These are phyloP conservation scores for Candida nitratophila DNA, from an alignment of 805 yeast genomes.

Conservation along the genomic window DNA sequence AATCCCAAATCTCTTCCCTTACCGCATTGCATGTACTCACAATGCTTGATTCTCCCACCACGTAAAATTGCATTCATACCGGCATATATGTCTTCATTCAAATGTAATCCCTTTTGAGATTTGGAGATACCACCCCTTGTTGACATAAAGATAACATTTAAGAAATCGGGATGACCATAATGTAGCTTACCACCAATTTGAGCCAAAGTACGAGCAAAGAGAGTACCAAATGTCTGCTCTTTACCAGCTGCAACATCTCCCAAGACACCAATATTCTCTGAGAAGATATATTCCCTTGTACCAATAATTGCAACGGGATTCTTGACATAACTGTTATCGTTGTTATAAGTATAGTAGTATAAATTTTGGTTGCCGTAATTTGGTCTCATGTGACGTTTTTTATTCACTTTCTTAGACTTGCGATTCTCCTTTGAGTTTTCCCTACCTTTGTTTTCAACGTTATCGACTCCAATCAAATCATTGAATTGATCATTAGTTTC, in stretches of 20 bases:
- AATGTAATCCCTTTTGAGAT: conserved; percentile 75
- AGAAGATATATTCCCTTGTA: conserved; percentile 76
- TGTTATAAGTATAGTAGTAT: conserved; percentile 9
- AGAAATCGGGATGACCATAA: conserved; percentile 83
- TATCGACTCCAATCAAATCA: neutral
- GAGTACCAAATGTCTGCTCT: conserved; percentile 82
- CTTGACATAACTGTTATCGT: conserved; percentile 8
- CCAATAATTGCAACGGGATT: conserved; percentile 79
- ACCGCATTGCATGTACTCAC: conserved; percentile 81
- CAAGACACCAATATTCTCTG: conserved; percentile 73
- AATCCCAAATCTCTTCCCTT: conserved; percentile 84
- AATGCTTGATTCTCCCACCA: conserved; percentile 80
- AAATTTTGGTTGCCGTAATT: too few relatives aligned
- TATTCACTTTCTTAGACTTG: neutral
- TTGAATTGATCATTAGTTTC: conserved; percentile 21
- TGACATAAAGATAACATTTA: conserved; percentile 69
- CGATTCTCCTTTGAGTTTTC: neutral
- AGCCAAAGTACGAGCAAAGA: conserved; percentile 76
- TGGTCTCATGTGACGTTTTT: too few relatives aligned
- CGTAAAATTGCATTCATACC: conserved; percentile 75
- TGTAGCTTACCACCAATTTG: conserved; percentile 78
- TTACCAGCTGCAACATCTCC: conserved; percentile 88
- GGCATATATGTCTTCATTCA: conserved; percentile 82
- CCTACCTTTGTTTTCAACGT: neutral
- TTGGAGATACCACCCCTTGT: conserved; percentile 85